Evolutionary conservation across 2,329 filamentous ascomycete genomes (phyloP).

Genomic region (Davidsoniella virescens): DNA sequence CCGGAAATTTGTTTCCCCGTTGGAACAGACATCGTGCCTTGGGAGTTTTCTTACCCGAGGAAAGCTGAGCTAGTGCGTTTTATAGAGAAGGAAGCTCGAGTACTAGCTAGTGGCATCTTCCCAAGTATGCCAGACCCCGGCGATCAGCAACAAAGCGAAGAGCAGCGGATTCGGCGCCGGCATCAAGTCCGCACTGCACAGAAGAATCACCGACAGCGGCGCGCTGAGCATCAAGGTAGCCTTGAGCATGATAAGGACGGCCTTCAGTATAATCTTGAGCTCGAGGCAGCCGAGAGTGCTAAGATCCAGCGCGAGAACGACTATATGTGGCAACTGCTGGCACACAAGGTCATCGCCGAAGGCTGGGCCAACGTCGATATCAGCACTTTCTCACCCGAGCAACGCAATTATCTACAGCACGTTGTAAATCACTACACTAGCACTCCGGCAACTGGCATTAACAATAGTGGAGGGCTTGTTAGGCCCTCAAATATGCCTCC

Average conservation of each 20-base stretch:
- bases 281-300: slow-evolving; percentile 24
- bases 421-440: too few relatives aligned
- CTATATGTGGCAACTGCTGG: slow-evolving; percentile 23
- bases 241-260: slow-evolving; percentile 34
- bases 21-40: too few relatives aligned
- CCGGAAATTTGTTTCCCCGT: too few relatives aligned
- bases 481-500: too few relatives aligned
- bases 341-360: slow-evolving; percentile 16
- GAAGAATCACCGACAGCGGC: slow-evolving; percentile 38
- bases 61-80: too few relatives aligned
- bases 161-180: slow-evolving; percentile 31
- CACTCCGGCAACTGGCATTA: too few relatives aligned
- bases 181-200: slow-evolving; percentile 37
- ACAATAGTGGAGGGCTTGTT: too few relatives aligned
- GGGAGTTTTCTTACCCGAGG: too few relatives aligned
- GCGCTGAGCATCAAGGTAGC: slow-evolving; percentile 37
- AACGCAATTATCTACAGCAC: background rate
- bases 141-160: slow-evolving; percentile 13
- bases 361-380: slow-evolving; percentile 11
- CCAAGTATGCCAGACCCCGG: too few relatives aligned
- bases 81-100: too few relatives aligned
- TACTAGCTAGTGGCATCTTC: too few relatives aligned
- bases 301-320: slow-evolving; percentile 28
- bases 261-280: slow-evolving; percentile 31
- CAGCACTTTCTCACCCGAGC: background rate